Percentiles rank a stretch among this genome's conserved stretches.
These are phyloP conservation scores for Rhizopogon roseolus DNA, from an alignment of 768 basidiomycete genomes.

Conservation along the genomic window DNA sequence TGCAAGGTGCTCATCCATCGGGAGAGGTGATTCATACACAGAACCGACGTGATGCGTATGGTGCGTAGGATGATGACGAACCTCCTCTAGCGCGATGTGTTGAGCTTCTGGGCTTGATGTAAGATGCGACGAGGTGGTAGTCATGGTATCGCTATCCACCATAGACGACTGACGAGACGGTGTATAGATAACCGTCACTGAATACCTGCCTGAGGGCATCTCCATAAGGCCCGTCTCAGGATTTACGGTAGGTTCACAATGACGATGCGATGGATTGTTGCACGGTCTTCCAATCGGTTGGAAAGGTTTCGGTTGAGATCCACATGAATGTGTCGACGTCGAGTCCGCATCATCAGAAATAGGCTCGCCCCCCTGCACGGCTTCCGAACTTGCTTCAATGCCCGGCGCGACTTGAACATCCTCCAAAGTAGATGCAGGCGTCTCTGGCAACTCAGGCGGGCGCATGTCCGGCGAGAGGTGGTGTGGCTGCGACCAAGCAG, in stretches of 20 bases:
- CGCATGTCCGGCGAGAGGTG: conserved; percentile 35
- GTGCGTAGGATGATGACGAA: neutral
- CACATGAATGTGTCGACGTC: neutral
- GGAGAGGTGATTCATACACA: conserved; percentile 36
- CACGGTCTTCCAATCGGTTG: neutral
- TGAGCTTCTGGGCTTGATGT: conserved; percentile 3
- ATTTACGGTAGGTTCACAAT: neutral
- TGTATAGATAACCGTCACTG: conserved; percentile 31
- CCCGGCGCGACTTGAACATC: neutral
- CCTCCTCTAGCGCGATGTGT: neutral
- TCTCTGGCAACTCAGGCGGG: conserved; percentile 23
- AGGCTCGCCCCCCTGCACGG: too few species aligned
- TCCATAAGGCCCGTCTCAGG: conserved; percentile 10
- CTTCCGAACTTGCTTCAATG: neutral
- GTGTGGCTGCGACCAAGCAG: conserved; percentile 4
- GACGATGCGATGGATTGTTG: neutral
- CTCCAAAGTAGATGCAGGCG: conserved; percentile 8
- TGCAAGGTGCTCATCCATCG: conserved; percentile 30
- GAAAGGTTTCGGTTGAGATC: neutral
- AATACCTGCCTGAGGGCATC: conserved; percentile 24
- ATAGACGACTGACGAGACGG: conserved; percentile 16
- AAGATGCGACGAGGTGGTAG: conserved; percentile 27
- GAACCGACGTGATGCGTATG: conserved; percentile 11
- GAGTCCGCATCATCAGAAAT: neutral
- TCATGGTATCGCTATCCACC: conserved; percentile 11